Percentiles rank a stretch among this genome's conserved stretches.
These are phyloP conservation scores for Neurospora sp. DNA, from an alignment of 495 filamentous ascomycete species.

Conservation along the genomic window DNA sequence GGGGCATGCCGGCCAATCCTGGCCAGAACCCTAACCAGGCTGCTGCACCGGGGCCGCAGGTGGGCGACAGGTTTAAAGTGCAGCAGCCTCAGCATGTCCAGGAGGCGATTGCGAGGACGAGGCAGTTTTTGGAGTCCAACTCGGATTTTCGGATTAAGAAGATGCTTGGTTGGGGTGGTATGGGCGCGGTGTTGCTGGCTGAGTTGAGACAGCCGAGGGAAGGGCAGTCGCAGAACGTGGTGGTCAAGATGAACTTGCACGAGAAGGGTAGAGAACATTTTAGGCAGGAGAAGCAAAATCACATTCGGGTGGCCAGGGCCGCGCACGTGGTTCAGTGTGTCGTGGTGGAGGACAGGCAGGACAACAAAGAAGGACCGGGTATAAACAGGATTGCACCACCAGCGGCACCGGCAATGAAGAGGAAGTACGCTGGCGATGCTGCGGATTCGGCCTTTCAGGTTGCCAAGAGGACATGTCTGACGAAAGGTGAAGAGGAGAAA, in stretches of 20 bases:
- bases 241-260: background rate
- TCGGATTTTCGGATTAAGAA: background rate
- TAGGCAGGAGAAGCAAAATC: background rate
- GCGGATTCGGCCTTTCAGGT: background rate
- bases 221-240: background rate
- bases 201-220: background rate
- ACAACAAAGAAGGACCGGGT: background rate
- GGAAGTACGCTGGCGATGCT: background rate
- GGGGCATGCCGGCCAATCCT: background rate
- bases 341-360: background rate
- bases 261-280: background rate
- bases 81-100: background rate
- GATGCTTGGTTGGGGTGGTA: background rate
- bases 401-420: background rate
- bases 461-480: background rate
- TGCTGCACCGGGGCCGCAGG: background rate
- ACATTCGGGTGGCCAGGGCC: background rate
- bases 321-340: background rate
- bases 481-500: background rate
- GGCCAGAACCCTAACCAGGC: background rate
- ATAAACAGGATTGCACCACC: background rate
- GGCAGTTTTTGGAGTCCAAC: background rate
- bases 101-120: background rate
- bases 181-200: background rate
- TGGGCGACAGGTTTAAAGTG: background rate